Evolutionary conservation across 345 rosid species (phyloP), one percentile per base, ranked within the genome.

Genomic region (Euphorbia lathyris): DNA sequence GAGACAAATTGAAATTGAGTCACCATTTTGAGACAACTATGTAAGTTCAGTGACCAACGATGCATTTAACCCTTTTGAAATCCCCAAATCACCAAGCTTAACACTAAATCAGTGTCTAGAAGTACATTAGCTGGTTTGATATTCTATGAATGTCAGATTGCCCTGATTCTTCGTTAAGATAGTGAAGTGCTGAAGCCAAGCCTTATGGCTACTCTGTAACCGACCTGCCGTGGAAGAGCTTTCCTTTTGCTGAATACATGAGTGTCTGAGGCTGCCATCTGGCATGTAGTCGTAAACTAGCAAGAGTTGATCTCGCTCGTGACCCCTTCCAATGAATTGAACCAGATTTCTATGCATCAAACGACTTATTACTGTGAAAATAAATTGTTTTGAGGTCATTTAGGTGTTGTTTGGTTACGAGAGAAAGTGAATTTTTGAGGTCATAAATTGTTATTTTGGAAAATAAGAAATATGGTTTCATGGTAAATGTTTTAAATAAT

Each of bases 281-380:
- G 86, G 38, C 38, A 34, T 34, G 38, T 34, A 34, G 86, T 84
- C 90, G n/a, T 86, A 86, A n/a, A 81, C 90, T 26, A 86, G 84
- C 3, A 86, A 65, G 11, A 83, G 48, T 27, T 84, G 79, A 9
- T 81, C 79, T 66, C 65, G 68, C 38, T 84, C 83, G 9, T 86
- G 90, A 59, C 88, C 84, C 88, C 91, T 84, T 4, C 91, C 91
- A 0, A 83, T 70, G 27, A 84, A 81, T 50, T 84, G 85, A 11
- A 60, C 64, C 43, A 60, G 11, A 22, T 30, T 60, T 34, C 22
- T 19, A 5, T 60, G 64, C 34, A 19, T 60, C 1, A 34, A 60
- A 0, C 42, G 1, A 9, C 64, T 60, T 16, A 30, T 30, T 34
- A 34, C 38, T 7, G 3, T 34, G 38, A 34, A n/a, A n/a, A n/a